phyloP scores from a whole-genome alignment of 2,329 filamentous ascomycete genomes.

The Penicillium italicum region DNA sequence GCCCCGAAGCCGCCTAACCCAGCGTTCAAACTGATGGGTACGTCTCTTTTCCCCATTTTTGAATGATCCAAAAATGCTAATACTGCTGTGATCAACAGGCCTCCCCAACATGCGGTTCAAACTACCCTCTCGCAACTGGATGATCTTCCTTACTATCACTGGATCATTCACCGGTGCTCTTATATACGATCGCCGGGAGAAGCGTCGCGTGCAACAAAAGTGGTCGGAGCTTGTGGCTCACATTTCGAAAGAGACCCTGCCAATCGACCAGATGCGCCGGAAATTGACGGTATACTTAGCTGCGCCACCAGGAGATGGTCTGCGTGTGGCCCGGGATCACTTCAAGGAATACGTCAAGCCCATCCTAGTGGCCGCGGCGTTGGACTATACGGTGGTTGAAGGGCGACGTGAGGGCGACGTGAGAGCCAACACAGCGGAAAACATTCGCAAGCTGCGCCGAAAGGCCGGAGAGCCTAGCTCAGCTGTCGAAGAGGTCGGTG shows the following conservation, averaged over 20 bases:
- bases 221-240: slow-evolving; percentile 85
- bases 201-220: slow-evolving; percentile 76
- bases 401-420: slow-evolving; percentile 91
- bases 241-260: slow-evolving; percentile 72
- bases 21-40: slow-evolving; percentile 68
- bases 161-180: slow-evolving; percentile 75
- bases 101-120: slow-evolving; percentile 77
- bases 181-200: slow-evolving; percentile 89
- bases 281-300: slow-evolving; percentile 83
- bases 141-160: slow-evolving; percentile 84
- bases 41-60: slow-evolving; percentile 8
- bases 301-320: slow-evolving; percentile 79
- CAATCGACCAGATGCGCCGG: slow-evolving; percentile 69
- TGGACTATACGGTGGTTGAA: slow-evolving; percentile 96
- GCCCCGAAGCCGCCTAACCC: slow-evolving; percentile 58
- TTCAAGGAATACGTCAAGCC: slow-evolving; percentile 97
- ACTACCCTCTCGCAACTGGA: slow-evolving; percentile 94
- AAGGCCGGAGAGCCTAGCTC: slow-evolving; percentile 57
- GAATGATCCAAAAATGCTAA: slow-evolving; percentile 10
- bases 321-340: slow-evolving; percentile 84
- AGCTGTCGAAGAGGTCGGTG: slow-evolving; percentile 43
- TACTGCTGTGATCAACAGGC: slow-evolving; percentile 48
- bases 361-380: slow-evolving; percentile 77
- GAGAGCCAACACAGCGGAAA: slow-evolving; percentile 78
- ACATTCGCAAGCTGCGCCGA: slow-evolving; percentile 65